phyloP scores from a whole-genome alignment of 2,329 filamentous ascomycete species.

The Aspergillus nomiae region DNA sequence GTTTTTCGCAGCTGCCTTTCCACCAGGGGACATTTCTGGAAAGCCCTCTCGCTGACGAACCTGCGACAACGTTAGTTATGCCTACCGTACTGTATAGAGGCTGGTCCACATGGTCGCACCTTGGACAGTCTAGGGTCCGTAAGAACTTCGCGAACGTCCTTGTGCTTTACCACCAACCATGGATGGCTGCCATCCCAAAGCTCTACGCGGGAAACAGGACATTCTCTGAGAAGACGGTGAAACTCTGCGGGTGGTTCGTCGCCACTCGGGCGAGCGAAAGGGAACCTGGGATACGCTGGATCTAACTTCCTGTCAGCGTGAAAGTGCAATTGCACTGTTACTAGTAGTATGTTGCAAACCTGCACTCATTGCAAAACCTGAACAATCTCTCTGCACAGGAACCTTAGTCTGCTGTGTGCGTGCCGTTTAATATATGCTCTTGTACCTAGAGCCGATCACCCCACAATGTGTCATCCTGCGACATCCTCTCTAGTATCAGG shows the following conservation, averaged over 20 bases:
- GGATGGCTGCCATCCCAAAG: conserved; percentile 8
- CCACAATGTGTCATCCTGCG: neutral
- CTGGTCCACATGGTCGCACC: neutral
- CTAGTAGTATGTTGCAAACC: neutral
- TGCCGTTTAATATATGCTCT: neutral
- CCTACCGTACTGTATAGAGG: too few relatives aligned
- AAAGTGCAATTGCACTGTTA: fast-evolving
- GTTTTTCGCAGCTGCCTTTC: conserved; percentile 5
- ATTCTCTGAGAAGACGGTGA: neutral
- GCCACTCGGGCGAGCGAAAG: neutral
- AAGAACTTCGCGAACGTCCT: neutral
- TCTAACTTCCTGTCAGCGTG: neutral
- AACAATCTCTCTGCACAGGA: neutral
- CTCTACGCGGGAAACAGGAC: neutral
- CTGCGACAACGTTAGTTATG: neutral
- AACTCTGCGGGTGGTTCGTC: neutral
- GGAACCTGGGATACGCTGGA: neutral
- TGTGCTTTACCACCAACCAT: conserved; percentile 6
- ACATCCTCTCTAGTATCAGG: neutral
- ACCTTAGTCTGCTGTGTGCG: neutral
- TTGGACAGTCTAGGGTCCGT: neutral
- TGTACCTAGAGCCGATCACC: neutral
- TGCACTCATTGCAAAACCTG: neutral
- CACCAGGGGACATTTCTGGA: conserved; percentile 5
- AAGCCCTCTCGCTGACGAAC: conserved; percentile 1